Conservation (phyloP, 2,329 filamentous ascomycete species). For the Hypoxylon sp. region DNA sequence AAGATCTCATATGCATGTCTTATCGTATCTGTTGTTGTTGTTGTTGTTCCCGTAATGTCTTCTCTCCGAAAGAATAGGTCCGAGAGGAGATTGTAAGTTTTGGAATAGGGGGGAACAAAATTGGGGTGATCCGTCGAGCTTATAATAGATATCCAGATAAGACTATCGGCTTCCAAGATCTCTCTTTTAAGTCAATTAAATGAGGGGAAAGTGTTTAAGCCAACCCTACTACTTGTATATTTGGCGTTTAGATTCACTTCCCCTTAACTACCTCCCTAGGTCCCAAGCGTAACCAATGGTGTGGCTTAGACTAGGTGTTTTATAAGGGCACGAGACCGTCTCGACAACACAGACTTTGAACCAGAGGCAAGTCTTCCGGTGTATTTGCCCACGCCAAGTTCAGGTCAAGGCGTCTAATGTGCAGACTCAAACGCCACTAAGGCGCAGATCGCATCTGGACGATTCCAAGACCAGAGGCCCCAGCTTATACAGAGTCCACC, state of each 20-base stretch:
- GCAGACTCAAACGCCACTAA: constrained; percentile 9
- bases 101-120: constrained; percentile 10
- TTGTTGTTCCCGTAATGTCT: neutral
- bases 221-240: neutral
- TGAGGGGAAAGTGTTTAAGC: constrained; percentile 1
- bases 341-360: constrained; percentile 10
- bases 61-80: constrained; percentile 1
- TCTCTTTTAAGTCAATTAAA: neutral
- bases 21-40: neutral
- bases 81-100: constrained; percentile 5
- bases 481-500: constrained; percentile 9
- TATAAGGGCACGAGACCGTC: neutral
- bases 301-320: neutral
- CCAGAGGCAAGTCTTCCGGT: neutral
- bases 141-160: constrained; percentile 2
- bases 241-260: constrained; percentile 20
- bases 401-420: constrained; percentile 9
- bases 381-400: neutral
- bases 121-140: constrained; percentile 6
- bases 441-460: neutral
- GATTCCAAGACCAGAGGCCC: constrained; percentile 11
- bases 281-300: neutral
- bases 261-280: neutral
- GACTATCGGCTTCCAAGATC: neutral
- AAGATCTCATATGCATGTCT: constrained; percentile 5